phyloP scores from a whole-genome alignment of 106 monocot species.

The Dioscorea zingiberensis region DNA sequence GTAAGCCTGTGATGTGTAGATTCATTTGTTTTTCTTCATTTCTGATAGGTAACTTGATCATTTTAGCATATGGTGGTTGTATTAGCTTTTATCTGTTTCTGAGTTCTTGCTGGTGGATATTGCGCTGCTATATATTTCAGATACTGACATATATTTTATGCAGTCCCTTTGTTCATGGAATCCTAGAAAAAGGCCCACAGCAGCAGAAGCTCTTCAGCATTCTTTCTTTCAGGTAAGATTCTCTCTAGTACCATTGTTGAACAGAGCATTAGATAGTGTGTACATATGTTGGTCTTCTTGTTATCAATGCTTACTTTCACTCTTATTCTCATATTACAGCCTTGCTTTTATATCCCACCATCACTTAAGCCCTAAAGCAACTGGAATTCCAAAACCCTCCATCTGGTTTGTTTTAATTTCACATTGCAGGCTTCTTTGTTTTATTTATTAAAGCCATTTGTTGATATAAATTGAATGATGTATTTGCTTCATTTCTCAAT shows the following conservation, averaged over 20 bases:
- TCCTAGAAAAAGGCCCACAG: conserved; percentile 55
- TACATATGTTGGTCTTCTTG: not conserved
- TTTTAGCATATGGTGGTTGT: too few relatives aligned
- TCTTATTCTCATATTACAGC: conserved; percentile 16
- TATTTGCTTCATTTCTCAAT: too few relatives aligned
- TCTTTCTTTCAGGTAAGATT: conserved; percentile 55
- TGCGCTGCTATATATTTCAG: too few relatives aligned
- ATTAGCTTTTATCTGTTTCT: too few relatives aligned
- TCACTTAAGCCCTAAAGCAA: conserved; percentile 38
- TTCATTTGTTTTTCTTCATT: not conserved
- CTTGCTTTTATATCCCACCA: conserved; percentile 41
- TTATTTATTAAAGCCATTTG: not conserved
- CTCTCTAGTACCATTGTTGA: not conserved
- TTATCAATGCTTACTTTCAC: too few relatives aligned
- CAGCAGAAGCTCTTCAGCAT: conserved; percentile 57
- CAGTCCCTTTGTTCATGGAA: conserved; percentile 41
- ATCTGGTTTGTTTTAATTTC: conserved; percentile 34
- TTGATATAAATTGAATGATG: not conserved
- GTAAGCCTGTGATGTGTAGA: conserved; percentile 11
- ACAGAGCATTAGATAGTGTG: not conserved
- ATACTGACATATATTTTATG: not conserved
- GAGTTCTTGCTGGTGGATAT: too few relatives aligned
- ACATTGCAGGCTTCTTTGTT: not conserved
- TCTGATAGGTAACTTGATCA: too few relatives aligned
- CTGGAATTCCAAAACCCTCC: conserved; percentile 33